Evolutionary conservation across 2,329 filamentous ascomycete genomes (phyloP), one percentile per base, ranked within the genome.

Genomic region (Phyllosticta ampelicida): DNA sequence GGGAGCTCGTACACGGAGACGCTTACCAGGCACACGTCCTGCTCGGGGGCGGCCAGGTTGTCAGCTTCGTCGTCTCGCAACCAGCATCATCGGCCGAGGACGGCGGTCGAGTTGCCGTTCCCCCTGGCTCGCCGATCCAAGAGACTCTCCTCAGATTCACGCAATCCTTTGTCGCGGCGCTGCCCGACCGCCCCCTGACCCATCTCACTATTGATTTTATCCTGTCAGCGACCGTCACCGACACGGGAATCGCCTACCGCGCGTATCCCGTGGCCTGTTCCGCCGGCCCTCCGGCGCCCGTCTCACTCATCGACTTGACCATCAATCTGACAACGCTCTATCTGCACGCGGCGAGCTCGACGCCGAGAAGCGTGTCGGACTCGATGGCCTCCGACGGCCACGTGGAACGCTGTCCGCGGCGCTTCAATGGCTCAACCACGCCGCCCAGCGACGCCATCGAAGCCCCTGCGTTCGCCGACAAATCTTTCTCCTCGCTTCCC

Each of bases 201-300:
- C 56, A 51, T 11, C 51, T 58, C 11, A 51, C 36, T 11, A 23
- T 58, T 18, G 44, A 58, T 51, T 51, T 58, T 11, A 19, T 20
- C 51, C 36, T 58, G 23, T 48, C 29, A 36, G 49, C 56, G 9
- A 11, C 11, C 16, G 6, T n/a, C 6, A 54, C 56, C 5, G n/a
- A 29, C 10, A 54, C 56, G 18, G 56, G 56, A n/a, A 58, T 52
- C 6, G 13, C 44, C 8, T 54, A 28, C 13, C 36, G 51, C 23
- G 30, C 53, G n/a, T 29, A 51, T 26, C 56, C 56, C 11, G 20
- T 28, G 13, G 13, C 50, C 36, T 58, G 51, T 26, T 21, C 51
- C 3, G 49, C 49, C 18, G 52, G 51, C 36, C 13, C n/a, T 10
- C 23, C 29, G n/a, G 36, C 20, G 8, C 51, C 26, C 3, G 3